Base-by-base conservation (phyloP, 2,329 filamentous ascomycete species). In the Myotisia sp. region DNA sequence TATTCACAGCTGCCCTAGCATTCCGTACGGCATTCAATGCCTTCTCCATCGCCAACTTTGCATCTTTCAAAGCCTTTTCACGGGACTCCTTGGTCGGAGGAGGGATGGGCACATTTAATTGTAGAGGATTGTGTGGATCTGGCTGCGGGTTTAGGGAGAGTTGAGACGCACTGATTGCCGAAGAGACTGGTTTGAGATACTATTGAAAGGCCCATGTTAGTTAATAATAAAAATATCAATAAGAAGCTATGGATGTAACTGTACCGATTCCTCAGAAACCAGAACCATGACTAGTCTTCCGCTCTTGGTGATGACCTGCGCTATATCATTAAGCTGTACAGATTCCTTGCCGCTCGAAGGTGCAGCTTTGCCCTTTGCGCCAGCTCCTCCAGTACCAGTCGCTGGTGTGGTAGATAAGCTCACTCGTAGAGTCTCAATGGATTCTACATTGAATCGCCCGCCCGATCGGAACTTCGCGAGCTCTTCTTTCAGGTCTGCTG, bases 231-330 rank as follows among this genome's bases (percentile, higher is more conserved):
- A 36, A 26, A n/a, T 13, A 29, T 9, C 7, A 7, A 12, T 13
- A 29, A 30, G n/a, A n/a, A n/a, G n/a, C n/a, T n/a, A n/a, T n/a
- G n/a, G n/a, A n/a, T 3, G 22, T 27, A 33, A 18, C 60, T 65
- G 46, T 50, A 78, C 74, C 39, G 71, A 69, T 46, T 72, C 67
- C 47, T 81, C 77, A 9, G 73, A 70, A 24, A 71, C 71, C 14
- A 78, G 51, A n/a, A 81, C 60, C 38, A 71, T 68, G 19, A 79
- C 52, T 44, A 64, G 64, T 36, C 75, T 56, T 7, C 75, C 65
- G 17, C 67, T 74, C 46, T 76, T 74, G 0, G 74, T 72, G 24
- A 80, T 61, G 10, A 81, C 71, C 48, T 79, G 76, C 2, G 75
- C 76, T 37, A 82, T 48, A 48, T 79, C 75, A 6, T 67, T 64